phyloP scores from a whole-genome alignment of 352 stramenopile species.

The Globisporangium perplexum region DNA sequence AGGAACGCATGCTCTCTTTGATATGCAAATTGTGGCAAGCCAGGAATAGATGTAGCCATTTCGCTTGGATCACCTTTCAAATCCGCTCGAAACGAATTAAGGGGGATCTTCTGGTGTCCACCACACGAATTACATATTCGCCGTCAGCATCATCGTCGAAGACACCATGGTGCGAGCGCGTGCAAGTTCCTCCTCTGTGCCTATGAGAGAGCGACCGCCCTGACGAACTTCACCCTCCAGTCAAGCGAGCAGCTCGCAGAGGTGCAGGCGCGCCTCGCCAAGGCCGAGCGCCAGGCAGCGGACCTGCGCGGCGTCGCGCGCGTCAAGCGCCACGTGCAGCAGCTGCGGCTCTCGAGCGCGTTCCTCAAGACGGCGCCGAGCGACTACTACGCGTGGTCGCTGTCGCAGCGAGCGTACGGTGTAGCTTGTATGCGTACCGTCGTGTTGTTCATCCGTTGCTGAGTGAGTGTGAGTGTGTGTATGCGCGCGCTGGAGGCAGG shows the following conservation, averaged over 20 bases:
- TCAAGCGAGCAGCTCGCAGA: slow-evolving; percentile 4
- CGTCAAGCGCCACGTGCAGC: slow-evolving; percentile 20
- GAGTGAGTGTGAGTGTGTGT: slow-evolving; percentile 5
- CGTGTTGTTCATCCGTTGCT: neutral
- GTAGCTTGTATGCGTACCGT: neutral
- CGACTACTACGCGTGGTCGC: slow-evolving; percentile 75
- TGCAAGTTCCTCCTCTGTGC: too few relatives aligned
- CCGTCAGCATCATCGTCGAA: too few relatives aligned
- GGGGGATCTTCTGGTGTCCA: neutral
- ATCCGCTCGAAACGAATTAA: neutral
- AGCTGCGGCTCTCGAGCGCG: slow-evolving; percentile 43
- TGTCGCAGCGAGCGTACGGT: slow-evolving; percentile 48
- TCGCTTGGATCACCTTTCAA: neutral
- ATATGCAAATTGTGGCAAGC: too few relatives aligned
- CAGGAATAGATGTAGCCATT: slow-evolving; percentile 1
- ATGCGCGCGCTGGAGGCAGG: slow-evolving; percentile 23
- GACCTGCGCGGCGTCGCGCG: slow-evolving; percentile 12
- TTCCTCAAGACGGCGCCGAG: slow-evolving; percentile 56
- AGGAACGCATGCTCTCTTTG: too few relatives aligned
- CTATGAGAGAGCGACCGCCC: too few relatives aligned
- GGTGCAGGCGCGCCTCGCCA: slow-evolving; percentile 6
- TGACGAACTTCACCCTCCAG: too few relatives aligned
- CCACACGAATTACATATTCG: too few relatives aligned
- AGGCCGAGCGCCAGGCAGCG: slow-evolving; percentile 8
- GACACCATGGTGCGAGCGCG: neutral